phyloP scores from a whole-genome alignment of 257 asterid genomes.

The Jacaranda copaia region DNA sequence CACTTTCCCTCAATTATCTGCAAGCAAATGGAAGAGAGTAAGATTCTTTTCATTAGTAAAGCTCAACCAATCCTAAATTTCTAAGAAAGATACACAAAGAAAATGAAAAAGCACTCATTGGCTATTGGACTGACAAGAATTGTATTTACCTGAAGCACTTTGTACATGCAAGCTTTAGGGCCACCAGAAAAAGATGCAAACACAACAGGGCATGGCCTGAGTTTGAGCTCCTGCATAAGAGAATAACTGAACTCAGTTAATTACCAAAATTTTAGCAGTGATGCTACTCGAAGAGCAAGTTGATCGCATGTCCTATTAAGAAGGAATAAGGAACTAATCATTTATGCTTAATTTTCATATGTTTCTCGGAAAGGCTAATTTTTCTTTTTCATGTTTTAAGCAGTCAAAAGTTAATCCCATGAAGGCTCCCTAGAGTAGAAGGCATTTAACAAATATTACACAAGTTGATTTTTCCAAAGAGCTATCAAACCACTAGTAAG shows the following conservation, averaged over 20 bases:
- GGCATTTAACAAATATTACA: neutral
- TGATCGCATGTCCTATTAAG: neutral
- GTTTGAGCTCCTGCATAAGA: slow-evolving; percentile 74
- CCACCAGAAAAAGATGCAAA: slow-evolving; percentile 98
- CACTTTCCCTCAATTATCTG: slow-evolving; percentile 90
- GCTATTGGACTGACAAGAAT: neutral
- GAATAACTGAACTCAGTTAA: slow-evolving; percentile 9
- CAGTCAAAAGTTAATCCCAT: neutral
- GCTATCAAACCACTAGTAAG: neutral
- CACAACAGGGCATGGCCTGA: slow-evolving; percentile 87
- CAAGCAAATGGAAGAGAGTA: slow-evolving; percentile 31
- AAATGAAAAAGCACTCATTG: slow-evolving; percentile 1
- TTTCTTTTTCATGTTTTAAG: neutral
- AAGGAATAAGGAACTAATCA: neutral
- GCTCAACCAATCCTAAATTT: slow-evolving; percentile 16
- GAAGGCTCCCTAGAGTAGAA: neutral
- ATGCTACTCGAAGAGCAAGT: neutral
- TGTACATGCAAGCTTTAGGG: slow-evolving; percentile 95
- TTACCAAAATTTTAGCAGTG: neutral
- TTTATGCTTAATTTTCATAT: neutral
- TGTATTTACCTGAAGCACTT: slow-evolving; percentile 81
- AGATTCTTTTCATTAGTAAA: neutral
- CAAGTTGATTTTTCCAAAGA: neutral
- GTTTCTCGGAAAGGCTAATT: neutral
- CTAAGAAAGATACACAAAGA: slow-evolving; percentile 13